phyloP scores from a whole-genome alignment of 106 monocot genomes.

The Apostasia ramifera region DNA sequence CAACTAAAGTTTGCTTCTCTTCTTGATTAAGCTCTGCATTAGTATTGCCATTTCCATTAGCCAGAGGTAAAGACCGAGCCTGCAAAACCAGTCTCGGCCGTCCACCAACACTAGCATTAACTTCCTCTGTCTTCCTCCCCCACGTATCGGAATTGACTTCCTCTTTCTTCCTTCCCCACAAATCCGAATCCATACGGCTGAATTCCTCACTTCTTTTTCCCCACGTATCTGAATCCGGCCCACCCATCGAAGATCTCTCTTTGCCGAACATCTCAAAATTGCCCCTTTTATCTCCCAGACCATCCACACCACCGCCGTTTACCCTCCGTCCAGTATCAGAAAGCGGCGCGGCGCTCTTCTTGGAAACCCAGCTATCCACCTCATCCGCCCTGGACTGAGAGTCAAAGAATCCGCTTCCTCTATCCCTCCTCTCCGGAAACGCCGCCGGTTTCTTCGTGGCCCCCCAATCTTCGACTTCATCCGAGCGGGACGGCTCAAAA shows the following conservation, averaged over 20 bases:
- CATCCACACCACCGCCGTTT: constrained; percentile 26
- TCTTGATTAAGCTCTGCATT: not conserved
- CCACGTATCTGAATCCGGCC: constrained; percentile 46
- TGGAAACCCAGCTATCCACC: constrained; percentile 68
- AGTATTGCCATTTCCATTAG: constrained; percentile 14
- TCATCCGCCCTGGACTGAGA: constrained; percentile 63
- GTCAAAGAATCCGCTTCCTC: constrained; percentile 37
- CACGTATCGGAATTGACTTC: constrained; percentile 18
- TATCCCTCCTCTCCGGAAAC: constrained; percentile 32
- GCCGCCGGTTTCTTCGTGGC: constrained; percentile 41
- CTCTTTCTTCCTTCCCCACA: constrained; percentile 22
- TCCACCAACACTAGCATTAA: constrained; percentile 14
- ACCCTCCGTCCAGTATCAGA: constrained; percentile 19
- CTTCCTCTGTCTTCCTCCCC: constrained; percentile 45
- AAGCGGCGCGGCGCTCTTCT: constrained; percentile 24
- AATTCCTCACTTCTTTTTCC: constrained; percentile 23
- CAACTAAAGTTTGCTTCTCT: constrained; percentile 1
- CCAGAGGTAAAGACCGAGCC: constrained; percentile 55
- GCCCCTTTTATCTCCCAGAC: constrained; percentile 38
- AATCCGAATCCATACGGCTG: not conserved
- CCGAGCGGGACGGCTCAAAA: constrained; percentile 63
- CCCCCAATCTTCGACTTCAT: constrained; percentile 86
- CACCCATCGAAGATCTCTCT: constrained; percentile 23
- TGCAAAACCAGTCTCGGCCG: constrained; percentile 78
- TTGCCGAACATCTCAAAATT: constrained; percentile 36